phyloP scores from a whole-genome alignment of 1,284 basidiomycete species.

The Pseudozyma sp. region DNA sequence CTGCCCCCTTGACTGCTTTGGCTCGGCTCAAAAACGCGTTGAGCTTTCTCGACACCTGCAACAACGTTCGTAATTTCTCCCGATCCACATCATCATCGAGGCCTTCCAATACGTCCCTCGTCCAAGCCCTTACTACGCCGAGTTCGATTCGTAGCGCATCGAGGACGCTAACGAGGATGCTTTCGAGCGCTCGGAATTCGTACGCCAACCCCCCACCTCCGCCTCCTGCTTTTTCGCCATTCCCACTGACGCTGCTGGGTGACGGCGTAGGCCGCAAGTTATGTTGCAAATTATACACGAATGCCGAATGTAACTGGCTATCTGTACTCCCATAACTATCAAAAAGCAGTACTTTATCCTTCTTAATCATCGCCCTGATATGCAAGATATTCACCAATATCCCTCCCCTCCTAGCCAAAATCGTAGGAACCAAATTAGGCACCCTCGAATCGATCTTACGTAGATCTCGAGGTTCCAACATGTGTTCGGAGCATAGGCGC shows the following conservation, averaged over 20 bases:
- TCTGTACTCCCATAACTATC: slow-evolving; percentile 72
- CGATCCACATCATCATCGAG: slow-evolving; percentile 64
- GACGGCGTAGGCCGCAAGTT: slow-evolving; percentile 50
- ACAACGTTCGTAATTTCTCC: slow-evolving; percentile 57
- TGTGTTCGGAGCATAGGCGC: slow-evolving; percentile 87
- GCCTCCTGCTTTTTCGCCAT: background rate
- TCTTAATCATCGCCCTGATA: slow-evolving; percentile 92
- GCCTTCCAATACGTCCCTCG: slow-evolving; percentile 47
- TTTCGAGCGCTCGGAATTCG: slow-evolving; percentile 64
- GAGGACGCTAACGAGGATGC: slow-evolving; percentile 59
- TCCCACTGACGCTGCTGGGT: background rate
- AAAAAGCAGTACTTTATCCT: slow-evolving; percentile 90
- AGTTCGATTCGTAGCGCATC: slow-evolving; percentile 62
- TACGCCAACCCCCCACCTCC: slow-evolving; percentile 47
- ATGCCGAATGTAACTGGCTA: slow-evolving; percentile 54
- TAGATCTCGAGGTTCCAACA: slow-evolving; percentile 90
- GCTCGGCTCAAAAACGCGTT: slow-evolving; percentile 52
- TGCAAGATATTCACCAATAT: slow-evolving; percentile 89
- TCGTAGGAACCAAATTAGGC: slow-evolving; percentile 91
- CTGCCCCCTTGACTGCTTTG: slow-evolving; percentile 55
- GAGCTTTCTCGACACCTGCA: slow-evolving; percentile 60
- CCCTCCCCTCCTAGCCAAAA: slow-evolving; percentile 86
- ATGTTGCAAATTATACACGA: slow-evolving; percentile 64
- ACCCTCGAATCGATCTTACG: slow-evolving; percentile 95
- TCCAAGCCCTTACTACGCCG: slow-evolving; percentile 50